These are phyloP conservation scores for Pleurotus platypus DNA, from an alignment of 768 basidiomycete genomes.

Conservation along the genomic window DNA sequence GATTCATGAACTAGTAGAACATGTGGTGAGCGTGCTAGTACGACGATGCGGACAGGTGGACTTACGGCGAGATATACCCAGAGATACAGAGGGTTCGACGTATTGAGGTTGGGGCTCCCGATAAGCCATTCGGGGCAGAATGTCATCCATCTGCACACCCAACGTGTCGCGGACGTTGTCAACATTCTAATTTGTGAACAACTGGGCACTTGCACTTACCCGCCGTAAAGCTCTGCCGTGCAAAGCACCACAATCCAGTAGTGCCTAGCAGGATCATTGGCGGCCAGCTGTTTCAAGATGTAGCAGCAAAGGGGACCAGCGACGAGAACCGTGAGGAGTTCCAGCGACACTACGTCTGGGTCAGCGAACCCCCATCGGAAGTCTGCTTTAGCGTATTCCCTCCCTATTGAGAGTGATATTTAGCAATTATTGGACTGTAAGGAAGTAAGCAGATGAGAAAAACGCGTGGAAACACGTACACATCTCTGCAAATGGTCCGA, in stretches of 20 bases:
- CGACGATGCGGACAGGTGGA: constrained; percentile 10
- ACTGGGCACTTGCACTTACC: constrained; percentile 33
- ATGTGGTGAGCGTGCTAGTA: not conserved
- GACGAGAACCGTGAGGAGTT: constrained; percentile 78
- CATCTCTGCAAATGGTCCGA: constrained; percentile 67
- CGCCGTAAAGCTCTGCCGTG: constrained; percentile 77
- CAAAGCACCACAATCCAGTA: constrained; percentile 80
- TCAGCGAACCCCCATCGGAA: constrained; percentile 80
- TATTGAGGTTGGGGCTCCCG: constrained; percentile 68
- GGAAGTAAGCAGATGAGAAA: not conserved
- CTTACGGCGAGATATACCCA: constrained; percentile 82
- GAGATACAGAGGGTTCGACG: constrained; percentile 63
- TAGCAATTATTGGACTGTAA: not conserved
- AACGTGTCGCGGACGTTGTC: no score
- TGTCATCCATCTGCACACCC: constrained; percentile 67
- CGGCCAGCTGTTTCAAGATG: constrained; percentile 62
- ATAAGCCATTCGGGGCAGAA: constrained; percentile 86
- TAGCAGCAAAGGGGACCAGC: constrained; percentile 74
- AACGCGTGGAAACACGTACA: constrained; percentile 44
- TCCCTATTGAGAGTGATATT: constrained; percentile 44
- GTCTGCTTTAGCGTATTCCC: constrained; percentile 78
- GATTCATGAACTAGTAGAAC: constrained; percentile 67
- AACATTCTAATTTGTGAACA: no score
- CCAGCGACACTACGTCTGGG: constrained; percentile 77
- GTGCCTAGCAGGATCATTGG: constrained; percentile 61